Conservation (phyloP, 2,329 filamentous ascomycete species). For the Penicillium sp. region DNA sequence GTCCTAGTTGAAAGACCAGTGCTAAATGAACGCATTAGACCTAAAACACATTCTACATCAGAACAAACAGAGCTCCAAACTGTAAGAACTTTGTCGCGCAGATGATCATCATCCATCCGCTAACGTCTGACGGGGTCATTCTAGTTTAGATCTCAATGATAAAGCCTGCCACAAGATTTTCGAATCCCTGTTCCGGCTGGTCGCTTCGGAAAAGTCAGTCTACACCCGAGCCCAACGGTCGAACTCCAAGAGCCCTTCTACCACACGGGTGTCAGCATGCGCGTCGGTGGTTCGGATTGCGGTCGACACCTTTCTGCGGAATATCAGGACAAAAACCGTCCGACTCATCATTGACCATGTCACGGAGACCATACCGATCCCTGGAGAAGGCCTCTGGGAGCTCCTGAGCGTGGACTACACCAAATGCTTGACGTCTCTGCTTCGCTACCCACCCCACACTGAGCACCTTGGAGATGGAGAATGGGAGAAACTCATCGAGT, state of each 20-base stretch:
- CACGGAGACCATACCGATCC: constrained; percentile 65
- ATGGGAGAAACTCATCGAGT: constrained; percentile 69
- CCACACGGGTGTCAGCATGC: constrained; percentile 63
- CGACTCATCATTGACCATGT: constrained; percentile 78
- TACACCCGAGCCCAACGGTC: constrained; percentile 58
- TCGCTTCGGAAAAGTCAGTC: constrained; percentile 66
- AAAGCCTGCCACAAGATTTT: constrained; percentile 79
- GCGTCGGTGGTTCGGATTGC: constrained; percentile 70
- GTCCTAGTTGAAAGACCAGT: background rate
- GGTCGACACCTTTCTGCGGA: constrained; percentile 66
- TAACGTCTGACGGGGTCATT: background rate
- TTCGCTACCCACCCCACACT: constrained; percentile 72
- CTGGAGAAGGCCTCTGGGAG: constrained; percentile 63
- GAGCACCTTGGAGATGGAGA: constrained; percentile 70
- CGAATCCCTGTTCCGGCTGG: constrained; percentile 73
- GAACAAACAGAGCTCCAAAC: constrained; percentile 45
- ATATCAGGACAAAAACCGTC: constrained; percentile 73
- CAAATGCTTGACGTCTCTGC: constrained; percentile 68
- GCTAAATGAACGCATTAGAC: constrained; percentile 35
- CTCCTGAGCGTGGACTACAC: constrained; percentile 74
- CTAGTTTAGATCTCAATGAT: constrained; percentile 58
- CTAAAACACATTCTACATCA: constrained; percentile 57
- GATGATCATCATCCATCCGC: background rate
- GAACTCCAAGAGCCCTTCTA: constrained; percentile 51
- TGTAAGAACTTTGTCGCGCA: constrained; percentile 27